These are phyloP conservation scores for Diplocarpon rosae DNA, from an alignment of 2,329 filamentous ascomycete species.

Conservation along the genomic window DNA sequence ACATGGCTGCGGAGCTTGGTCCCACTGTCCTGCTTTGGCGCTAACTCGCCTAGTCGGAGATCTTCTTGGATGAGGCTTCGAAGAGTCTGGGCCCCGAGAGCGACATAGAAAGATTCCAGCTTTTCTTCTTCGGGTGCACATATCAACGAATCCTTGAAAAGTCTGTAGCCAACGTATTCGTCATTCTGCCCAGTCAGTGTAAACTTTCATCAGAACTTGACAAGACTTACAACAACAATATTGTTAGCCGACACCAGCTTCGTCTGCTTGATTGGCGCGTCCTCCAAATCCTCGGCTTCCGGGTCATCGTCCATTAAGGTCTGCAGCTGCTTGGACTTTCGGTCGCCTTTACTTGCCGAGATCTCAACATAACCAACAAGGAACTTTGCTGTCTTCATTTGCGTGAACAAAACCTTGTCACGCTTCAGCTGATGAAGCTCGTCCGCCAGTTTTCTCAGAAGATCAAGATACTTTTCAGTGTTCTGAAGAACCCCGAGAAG, in stretches of 20 bases:
- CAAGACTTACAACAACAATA: slow-evolving; percentile 49
- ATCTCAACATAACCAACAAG: slow-evolving; percentile 77
- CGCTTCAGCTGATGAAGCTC: slow-evolving; percentile 57
- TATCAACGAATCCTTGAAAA: slow-evolving; percentile 77
- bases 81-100: slow-evolving; percentile 67
- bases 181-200: slow-evolving; percentile 39
- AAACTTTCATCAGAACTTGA: background rate
- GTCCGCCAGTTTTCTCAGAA: slow-evolving; percentile 73
- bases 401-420: slow-evolving; percentile 66
- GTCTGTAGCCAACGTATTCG: slow-evolving; percentile 77
- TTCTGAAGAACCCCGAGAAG: slow-evolving; percentile 71
- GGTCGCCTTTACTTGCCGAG: slow-evolving; percentile 16
- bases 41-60: slow-evolving; percentile 48
- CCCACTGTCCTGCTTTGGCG: slow-evolving; percentile 57
- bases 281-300: slow-evolving; percentile 33
- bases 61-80: slow-evolving; percentile 71
- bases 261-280: slow-evolving; percentile 39
- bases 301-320: slow-evolving; percentile 33
- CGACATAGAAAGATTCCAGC: slow-evolving; percentile 74
- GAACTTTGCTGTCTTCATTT: slow-evolving; percentile 66
- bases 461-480: slow-evolving; percentile 73
- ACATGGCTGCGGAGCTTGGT: slow-evolving; percentile 67
- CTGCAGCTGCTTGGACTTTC: slow-evolving; percentile 9
- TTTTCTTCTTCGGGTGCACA: slow-evolving; percentile 83
- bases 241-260: slow-evolving; percentile 61